A percentile compares a stretch with the other conserved stretches of the same genome.
Conservation (phyloP, 140 eudicot genomes). For the Stevia rebaudiana region DNA sequence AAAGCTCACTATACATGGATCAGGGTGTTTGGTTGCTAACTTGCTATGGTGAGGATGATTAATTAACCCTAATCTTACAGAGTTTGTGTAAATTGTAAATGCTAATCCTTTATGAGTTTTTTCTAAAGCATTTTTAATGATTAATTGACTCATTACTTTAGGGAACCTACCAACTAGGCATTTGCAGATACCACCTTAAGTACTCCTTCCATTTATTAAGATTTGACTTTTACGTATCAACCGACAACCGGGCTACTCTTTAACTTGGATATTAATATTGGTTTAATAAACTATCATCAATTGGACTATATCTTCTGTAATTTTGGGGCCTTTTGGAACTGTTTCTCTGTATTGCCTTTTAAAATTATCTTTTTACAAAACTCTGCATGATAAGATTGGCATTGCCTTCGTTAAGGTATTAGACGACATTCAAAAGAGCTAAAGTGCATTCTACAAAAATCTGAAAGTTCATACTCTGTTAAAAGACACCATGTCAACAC, state of each 20-base stretch:
- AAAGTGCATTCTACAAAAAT: not conserved
- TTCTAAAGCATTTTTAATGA: too few relatives aligned
- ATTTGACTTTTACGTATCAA: not conserved
- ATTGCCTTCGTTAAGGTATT: not conserved
- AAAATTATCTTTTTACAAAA: not conserved
- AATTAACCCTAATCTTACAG: slow-evolving; percentile 2
- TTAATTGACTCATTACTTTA: too few relatives aligned
- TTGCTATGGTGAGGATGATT: slow-evolving; percentile 9
- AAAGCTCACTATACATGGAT: not conserved
- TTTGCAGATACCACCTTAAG: not conserved
- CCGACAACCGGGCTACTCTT: not conserved
- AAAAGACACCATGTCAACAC: slow-evolving; percentile 3
- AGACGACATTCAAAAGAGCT: not conserved
- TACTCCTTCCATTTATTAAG: not conserved
- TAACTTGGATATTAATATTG: not conserved
- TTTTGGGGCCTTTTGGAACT: too few relatives aligned
- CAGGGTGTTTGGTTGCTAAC: slow-evolving; percentile 9
- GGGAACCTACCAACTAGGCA: not conserved
- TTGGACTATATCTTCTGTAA: not conserved
- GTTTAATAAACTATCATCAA: not conserved
- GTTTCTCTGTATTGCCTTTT: not conserved
- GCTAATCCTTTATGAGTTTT: not conserved
- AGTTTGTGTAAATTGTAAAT: not conserved
- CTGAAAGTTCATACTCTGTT: not conserved
- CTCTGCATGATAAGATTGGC: not conserved